These are phyloP conservation scores for Hypoxylon subgilvum DNA, from an alignment of 495 filamentous ascomycete species.

Conservation along the genomic window DNA sequence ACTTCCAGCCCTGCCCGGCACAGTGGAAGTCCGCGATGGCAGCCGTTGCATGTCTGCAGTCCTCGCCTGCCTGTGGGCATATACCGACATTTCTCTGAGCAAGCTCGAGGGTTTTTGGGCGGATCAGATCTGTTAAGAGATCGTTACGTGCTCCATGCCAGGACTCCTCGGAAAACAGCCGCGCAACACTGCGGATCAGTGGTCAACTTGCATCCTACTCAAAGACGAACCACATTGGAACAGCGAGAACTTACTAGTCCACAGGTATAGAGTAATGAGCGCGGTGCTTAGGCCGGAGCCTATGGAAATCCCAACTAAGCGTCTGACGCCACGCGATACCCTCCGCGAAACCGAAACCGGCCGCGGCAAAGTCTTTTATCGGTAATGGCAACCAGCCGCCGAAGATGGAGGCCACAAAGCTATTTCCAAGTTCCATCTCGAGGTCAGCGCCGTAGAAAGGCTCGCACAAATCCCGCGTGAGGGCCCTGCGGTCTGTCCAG, in stretches of 20 bases:
- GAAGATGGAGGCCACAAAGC: constrained; percentile 47
- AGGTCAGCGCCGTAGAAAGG: constrained; percentile 49
- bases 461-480: constrained; percentile 42
- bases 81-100: constrained; percentile 22
- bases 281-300: constrained; percentile 43
- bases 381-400: constrained; percentile 49
- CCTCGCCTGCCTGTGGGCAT: neutral
- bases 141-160: constrained; percentile 23
- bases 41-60: constrained; percentile 30
- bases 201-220: neutral
- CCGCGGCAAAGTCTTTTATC: constrained; percentile 17
- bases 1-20: constrained; percentile 24
- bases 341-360: constrained; percentile 36
- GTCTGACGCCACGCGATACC: constrained; percentile 47
- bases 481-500: constrained; percentile 46
- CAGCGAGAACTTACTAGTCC: constrained; percentile 41
- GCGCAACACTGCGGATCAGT: constrained; percentile 21
- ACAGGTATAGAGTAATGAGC: constrained; percentile 47
- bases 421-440: constrained; percentile 52
- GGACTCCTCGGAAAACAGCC: constrained; percentile 31
- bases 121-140: constrained; percentile 13
- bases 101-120: constrained; percentile 22
- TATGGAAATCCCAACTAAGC: constrained; percentile 45
- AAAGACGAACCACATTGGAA: neutral
- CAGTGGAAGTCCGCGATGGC: constrained; percentile 39